Conservation (phyloP, 306 rosid genomes). For the Quillaja saponaria region DNA sequence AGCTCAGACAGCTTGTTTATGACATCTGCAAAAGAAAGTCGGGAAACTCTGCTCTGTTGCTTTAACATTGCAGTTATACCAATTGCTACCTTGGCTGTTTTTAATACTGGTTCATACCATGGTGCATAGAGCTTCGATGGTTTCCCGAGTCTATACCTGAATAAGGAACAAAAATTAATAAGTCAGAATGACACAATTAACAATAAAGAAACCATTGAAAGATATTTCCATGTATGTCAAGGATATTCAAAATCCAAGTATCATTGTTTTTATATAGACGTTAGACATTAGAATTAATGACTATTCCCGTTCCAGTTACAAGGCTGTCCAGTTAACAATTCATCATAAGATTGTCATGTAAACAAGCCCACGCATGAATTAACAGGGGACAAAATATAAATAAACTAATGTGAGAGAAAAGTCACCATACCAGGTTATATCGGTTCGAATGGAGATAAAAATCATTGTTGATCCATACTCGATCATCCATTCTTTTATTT, state of each 20-base stretch:
- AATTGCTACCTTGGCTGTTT: constrained; percentile 77
- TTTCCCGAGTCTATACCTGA: constrained; percentile 91
- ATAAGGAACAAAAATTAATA: constrained; percentile 18
- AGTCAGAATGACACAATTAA: constrained; percentile 7
- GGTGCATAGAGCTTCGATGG: constrained; percentile 91
- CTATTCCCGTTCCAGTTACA: neutral
- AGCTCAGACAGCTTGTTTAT: constrained; percentile 64
- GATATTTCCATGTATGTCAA: neutral
- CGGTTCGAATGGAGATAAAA: constrained; percentile 86
- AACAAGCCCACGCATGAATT: too few species aligned
- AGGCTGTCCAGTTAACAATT: constrained; percentile 11
- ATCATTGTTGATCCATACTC: constrained; percentile 90
- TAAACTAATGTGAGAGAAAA: neutral
- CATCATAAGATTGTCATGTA: neutral
- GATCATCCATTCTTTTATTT: constrained; percentile 96
- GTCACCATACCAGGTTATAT: constrained; percentile 76
- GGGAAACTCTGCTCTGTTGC: constrained; percentile 82
- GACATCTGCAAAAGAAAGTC: constrained; percentile 77
- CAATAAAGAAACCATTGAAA: constrained; percentile 1
- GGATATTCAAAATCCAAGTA: too few species aligned
- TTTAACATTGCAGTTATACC: constrained; percentile 73
- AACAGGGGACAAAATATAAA: too few species aligned
- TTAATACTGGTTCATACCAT: constrained; percentile 82
- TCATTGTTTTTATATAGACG: too few species aligned
- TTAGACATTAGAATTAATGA: too few species aligned